Evolutionary conservation across 2,329 filamentous ascomycete species (phyloP).

Genomic region (Ploettnerulaceae sp.): DNA sequence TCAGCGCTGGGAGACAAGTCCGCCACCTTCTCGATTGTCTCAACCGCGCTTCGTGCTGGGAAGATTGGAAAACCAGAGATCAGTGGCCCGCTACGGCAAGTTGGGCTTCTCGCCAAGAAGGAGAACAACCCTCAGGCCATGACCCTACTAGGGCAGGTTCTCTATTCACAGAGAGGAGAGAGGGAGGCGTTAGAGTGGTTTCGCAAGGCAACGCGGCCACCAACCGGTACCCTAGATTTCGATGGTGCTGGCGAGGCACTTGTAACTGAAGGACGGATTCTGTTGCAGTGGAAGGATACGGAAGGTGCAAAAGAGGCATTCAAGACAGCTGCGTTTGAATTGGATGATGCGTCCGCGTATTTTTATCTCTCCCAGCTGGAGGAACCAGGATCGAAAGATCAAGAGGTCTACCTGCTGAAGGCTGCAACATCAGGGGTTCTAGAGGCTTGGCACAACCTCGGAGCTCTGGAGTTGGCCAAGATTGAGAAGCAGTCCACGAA

Average conservation of each 20-base stretch:
- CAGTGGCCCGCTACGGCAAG: slow-evolving; percentile 14
- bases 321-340: slow-evolving; percentile 30
- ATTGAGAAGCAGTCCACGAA: slow-evolving; percentile 7
- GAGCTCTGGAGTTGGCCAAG: slow-evolving; percentile 25
- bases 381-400: slow-evolving; percentile 15
- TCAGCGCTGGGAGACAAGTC: slow-evolving; percentile 28
- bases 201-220: slow-evolving; percentile 21
- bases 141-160: slow-evolving; percentile 28
- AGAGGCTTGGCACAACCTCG: slow-evolving; percentile 32
- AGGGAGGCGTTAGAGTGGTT: slow-evolving; percentile 27
- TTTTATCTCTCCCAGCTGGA: slow-evolving; percentile 29
- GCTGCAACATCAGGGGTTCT: slow-evolving; percentile 30
- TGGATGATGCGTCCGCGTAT: slow-evolving; percentile 31
- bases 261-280: slow-evolving; percentile 23
- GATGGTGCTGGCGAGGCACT: slow-evolving; percentile 29
- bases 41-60: slow-evolving; percentile 13
- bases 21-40: slow-evolving; percentile 27
- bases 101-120: slow-evolving; percentile 26
- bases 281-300: slow-evolving; percentile 15
- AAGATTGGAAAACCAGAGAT: slow-evolving; percentile 9
- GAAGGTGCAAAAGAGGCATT: slow-evolving; percentile 24
- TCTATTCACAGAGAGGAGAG: slow-evolving; percentile 17
- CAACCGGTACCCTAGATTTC: slow-evolving; percentile 20
- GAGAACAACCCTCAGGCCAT: slow-evolving; percentile 30
- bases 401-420: slow-evolving; percentile 29